Base-by-base conservation (phyloP, 495 filamentous ascomycete species). In the Evansstolkia leycettana region DNA sequence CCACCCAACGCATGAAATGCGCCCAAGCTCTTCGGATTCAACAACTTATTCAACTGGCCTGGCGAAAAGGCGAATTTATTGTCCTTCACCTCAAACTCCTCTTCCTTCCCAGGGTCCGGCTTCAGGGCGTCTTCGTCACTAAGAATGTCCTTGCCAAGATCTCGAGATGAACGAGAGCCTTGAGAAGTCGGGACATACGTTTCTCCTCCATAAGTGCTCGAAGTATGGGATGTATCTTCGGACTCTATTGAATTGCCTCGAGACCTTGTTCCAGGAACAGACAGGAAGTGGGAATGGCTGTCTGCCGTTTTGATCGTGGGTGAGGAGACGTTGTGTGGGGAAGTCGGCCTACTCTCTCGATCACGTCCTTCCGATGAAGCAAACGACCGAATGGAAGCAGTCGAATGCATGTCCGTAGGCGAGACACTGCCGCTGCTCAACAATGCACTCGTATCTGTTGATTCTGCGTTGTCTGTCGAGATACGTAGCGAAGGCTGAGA, bases 301-400 rank as follows among this genome's bases (percentile, higher is more conserved):
- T 74, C 67, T 10, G 57, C 53, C 42, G 55, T 55, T 43, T 70
- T 69, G 17, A 62, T 54, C 12, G 69, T 60, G 1, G 80, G 82
- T 10, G 81, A 88, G 5, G 84, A 88, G 34, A 93, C 58, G 59
- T 94, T 92, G 56, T 93, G 87, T 0, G 86, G 82, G 28, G 86
- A 93, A 0, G 80, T 85, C n/a, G 86, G 87, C 36, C 84, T 67
- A 49, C 78, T 83, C 38, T 84, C 80, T 47, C 64, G 72, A 43
- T 86, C 79, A 42, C 66, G 70, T 48, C 70, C 75, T 39, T 94
- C 84, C 30, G 84, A 84, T 3, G 82, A 85, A 34, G 63, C 65
- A 20, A 73, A 67, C 14, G 64, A 67, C 34, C 75, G 72, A 25
- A 78, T 58, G 24, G 58, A 62, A 5, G 48, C 64, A 0, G 70